Percentiles rank a stretch among this genome's conserved stretches.
Evolutionary conservation across 169 alveolate species (phyloP).

Genomic region (Cryptosporidium ryanae): DNA sequence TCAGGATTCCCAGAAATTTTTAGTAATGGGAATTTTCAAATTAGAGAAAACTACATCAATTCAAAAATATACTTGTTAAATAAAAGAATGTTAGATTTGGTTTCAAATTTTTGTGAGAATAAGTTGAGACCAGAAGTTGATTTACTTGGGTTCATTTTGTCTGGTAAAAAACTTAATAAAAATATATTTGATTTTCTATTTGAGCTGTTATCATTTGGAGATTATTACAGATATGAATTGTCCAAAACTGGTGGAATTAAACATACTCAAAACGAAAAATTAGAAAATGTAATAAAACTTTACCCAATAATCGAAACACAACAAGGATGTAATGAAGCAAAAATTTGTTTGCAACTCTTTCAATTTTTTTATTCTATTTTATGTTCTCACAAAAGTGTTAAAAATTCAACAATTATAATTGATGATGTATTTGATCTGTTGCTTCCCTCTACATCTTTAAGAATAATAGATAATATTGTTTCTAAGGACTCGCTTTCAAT

Average conservation of each 20-base stretch:
- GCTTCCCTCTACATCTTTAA: constrained; percentile 12
- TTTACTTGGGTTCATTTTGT: constrained; percentile 18
- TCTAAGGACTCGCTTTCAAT: constrained; percentile 7
- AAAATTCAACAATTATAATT: constrained; percentile 6
- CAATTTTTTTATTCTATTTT: constrained; percentile 43
- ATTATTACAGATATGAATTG: neutral
- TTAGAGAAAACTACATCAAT: neutral
- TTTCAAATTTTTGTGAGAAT: constrained; percentile 40
- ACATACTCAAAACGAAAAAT: neutral
- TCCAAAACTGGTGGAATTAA: neutral
- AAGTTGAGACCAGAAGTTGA: constrained; percentile 2
- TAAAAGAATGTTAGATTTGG: constrained; percentile 27
- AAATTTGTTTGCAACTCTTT: constrained; percentile 43
- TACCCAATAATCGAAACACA: constrained; percentile 24
- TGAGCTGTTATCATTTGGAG: neutral
- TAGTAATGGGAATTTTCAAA: neutral
- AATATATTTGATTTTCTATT: constrained; percentile 25
- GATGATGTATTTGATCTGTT: constrained; percentile 48
- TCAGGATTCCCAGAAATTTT: constrained; percentile 39
- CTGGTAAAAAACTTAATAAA: constrained; percentile 23
- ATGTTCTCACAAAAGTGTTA: neutral
- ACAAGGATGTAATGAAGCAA: constrained; percentile 44
- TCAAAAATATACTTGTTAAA: constrained; percentile 12
- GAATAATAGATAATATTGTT: neutral
- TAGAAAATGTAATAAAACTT: neutral